phyloP scores from a whole-genome alignment of 2,329 filamentous ascomycete genomes.

The Parastagonospora nodorum region DNA sequence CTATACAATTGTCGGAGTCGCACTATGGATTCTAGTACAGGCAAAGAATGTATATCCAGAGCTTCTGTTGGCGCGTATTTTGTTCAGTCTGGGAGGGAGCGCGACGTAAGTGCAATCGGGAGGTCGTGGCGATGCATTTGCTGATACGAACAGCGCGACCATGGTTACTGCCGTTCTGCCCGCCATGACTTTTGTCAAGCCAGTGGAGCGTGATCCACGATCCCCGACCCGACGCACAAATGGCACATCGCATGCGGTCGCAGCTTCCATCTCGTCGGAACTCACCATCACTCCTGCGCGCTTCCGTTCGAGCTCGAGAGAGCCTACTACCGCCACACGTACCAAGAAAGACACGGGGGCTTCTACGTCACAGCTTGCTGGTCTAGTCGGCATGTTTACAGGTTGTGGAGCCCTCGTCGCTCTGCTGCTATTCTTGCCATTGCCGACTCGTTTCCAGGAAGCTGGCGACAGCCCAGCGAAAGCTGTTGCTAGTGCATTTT shows the following conservation, averaged over 20 bases:
- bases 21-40: conserved; percentile 82
- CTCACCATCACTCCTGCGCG: conserved; percentile 72
- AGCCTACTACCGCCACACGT: conserved; percentile 12
- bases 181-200: conserved; percentile 58
- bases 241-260: conserved; percentile 61
- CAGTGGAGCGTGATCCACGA: conserved; percentile 26
- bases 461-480: conserved; percentile 73
- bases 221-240: conserved; percentile 35
- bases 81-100: conserved; percentile 92
- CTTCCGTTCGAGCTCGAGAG: conserved; percentile 45
- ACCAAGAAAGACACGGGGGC: conserved; percentile 32
- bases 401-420: conserved; percentile 90
- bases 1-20: conserved; percentile 78
- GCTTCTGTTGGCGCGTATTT: conserved; percentile 78
- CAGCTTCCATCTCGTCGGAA: conserved; percentile 74
- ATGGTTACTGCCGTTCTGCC: conserved; percentile 98
- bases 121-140: background rate
- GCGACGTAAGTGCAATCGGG: conserved; percentile 66
- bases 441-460: conserved; percentile 79
- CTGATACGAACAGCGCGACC: conserved; percentile 61
- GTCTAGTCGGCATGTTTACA: conserved; percentile 89
- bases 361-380: conserved; percentile 72
- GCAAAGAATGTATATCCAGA: conserved; percentile 87
- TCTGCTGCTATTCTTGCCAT: conserved; percentile 78
- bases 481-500: conserved; percentile 84